Evolutionary conservation across 495 filamentous ascomycete genomes (phyloP).

Genomic region (Sordaria brevicollis): DNA sequence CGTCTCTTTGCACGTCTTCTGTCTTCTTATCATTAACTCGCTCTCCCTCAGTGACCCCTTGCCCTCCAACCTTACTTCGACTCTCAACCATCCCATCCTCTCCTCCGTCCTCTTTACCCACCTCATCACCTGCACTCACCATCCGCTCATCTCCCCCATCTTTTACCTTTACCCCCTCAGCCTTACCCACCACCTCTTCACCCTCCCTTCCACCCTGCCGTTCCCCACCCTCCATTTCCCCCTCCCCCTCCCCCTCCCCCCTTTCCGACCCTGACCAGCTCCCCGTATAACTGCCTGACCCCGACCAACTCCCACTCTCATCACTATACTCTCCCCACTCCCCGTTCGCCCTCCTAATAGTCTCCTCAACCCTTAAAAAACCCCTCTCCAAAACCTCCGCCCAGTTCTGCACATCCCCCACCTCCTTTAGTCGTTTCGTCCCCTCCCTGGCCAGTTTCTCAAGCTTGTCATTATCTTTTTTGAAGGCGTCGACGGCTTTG

Average conservation of each 20-base stretch:
- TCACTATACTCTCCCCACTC: constrained; percentile 22
- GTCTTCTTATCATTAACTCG: not conserved
- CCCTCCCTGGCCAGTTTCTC: constrained; percentile 57
- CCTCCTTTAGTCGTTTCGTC: constrained; percentile 70
- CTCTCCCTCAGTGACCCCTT: not conserved
- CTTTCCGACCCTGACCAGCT: constrained; percentile 21
- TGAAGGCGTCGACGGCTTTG: constrained; percentile 53
- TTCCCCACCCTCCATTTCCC: not conserved
- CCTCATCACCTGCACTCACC: not conserved
- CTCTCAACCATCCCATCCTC: not conserved
- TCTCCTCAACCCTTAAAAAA: constrained; percentile 80
- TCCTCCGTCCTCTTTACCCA: not conserved
- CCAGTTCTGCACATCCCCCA: constrained; percentile 97
- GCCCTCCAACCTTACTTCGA: not conserved
- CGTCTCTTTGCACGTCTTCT: not conserved
- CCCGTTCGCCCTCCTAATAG: constrained; percentile 53
- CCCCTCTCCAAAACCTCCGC: constrained; percentile 92
- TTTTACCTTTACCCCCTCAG: not conserved
- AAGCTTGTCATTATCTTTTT: constrained; percentile 61
- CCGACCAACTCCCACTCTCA: constrained; percentile 10
- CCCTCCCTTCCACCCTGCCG: not conserved
- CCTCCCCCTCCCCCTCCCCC: constrained; percentile 7
- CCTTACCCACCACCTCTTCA: constrained; percentile 1
- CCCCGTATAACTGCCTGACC: constrained; percentile 26
- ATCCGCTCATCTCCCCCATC: not conserved